Evolutionary conservation across 75 land plant species (phyloP), one percentile per base, ranked within the genome.

Genomic region (Sequoiadendron giganteum): DNA sequence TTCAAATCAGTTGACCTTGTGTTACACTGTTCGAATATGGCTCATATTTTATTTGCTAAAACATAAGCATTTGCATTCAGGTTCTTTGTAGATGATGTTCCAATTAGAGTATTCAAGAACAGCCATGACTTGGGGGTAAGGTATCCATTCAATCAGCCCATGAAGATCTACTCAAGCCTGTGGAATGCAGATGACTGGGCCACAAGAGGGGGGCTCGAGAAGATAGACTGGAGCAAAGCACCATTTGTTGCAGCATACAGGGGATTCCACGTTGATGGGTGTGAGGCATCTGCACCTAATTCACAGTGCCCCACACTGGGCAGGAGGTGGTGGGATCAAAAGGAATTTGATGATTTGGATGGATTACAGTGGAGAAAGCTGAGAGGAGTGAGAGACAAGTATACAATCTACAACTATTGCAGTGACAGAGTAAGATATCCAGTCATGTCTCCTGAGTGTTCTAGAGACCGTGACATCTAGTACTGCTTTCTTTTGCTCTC

Each of bases 181-280:
- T 94, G 95, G 95, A 93, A 94, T 82, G 95, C 91, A n/a, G 94
- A 93, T 38, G 85, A 90, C 54, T 94, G 95, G 95, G 94, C 94
- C 2, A 93, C 95, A 19, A 61, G 90, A n/a, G 95, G 94, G 15
- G 94, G 94, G 14, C 84, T 90, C 34, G 92, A 90, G 88, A 93
- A 93, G 88, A 90, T 90, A 15, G 86, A 93, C 52, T 93, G 94
- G 94, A 88, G 84, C 70, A 80, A 89, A 28, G 92, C 91, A 56
- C 94, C 94, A 3, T 93, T 93, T 56, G 83, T 90, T 42, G 92
- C 92, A 30, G 54, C 90, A 42, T 92, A 90, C 88, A 82, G 83
- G 14, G 86, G 88, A 10, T 93, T 93, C 84, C 87, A 83, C 85
- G 34, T 93, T 15, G 94, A 93, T 89, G 94, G 91, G 61, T 93